Percentiles rank a stretch among this genome's conserved stretches.
Conservation (phyloP, 805 yeast species). For the Barnettozyma vustinii region DNA sequence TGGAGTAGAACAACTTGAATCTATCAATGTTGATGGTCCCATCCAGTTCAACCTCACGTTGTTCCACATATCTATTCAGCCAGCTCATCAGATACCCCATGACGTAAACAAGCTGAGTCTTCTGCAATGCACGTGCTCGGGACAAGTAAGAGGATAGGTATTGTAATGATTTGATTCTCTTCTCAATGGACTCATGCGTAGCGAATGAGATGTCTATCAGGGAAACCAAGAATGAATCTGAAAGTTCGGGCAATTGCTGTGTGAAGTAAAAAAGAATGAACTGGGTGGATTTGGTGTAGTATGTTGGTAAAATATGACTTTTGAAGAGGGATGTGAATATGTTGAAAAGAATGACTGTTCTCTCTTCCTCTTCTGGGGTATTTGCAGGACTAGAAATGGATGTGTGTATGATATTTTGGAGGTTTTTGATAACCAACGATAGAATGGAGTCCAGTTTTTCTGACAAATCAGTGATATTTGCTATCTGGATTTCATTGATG, state of each 20-base stretch:
- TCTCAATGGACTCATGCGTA: conserved; percentile 60
- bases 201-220: conserved; percentile 80
- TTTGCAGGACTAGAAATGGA: conserved; percentile 23
- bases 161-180: conserved; percentile 84
- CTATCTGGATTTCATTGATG: conserved; percentile 22
- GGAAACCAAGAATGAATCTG: conserved; percentile 78
- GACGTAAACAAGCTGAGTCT: conserved; percentile 73
- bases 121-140: conserved; percentile 68
- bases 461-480: conserved; percentile 48
- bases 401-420: conserved; percentile 28
- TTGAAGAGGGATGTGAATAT: conserved; percentile 73
- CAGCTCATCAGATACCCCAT: conserved; percentile 79
- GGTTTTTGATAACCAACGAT: conserved; percentile 46
- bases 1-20: conserved; percentile 83
- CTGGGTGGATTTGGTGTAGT: conserved; percentile 84
- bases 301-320: conserved; percentile 84
- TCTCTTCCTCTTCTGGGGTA: conserved; percentile 49
- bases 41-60: conserved; percentile 78
- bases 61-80: conserved; percentile 75
- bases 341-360: conserved; percentile 64
- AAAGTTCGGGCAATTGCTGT: conserved; percentile 74
- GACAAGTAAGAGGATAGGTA: conserved; percentile 88
- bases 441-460: conserved; percentile 70
- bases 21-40: conserved; percentile 78
- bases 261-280: conserved; percentile 76